phyloP scores from a whole-genome alignment of 2,329 filamentous ascomycete genomes.

The Cadophora malorum region DNA sequence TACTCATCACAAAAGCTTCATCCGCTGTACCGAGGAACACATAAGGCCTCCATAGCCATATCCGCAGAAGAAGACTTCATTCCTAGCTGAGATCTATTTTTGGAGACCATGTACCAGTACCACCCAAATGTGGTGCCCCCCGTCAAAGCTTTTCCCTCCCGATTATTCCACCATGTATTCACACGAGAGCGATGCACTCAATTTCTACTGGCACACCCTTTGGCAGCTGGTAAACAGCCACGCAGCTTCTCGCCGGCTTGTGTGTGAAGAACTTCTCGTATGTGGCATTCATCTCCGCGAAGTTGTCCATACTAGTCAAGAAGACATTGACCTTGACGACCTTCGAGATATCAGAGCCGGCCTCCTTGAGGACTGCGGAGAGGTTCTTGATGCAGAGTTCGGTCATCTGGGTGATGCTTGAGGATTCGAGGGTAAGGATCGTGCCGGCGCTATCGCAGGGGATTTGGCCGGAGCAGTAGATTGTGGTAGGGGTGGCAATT shows the following conservation, averaged over 20 bases:
- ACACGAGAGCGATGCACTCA: conserved; percentile 81
- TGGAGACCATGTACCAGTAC: neutral
- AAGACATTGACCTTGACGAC: conserved; percentile 96
- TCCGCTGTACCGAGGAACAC: no score
- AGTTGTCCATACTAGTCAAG: conserved; percentile 69
- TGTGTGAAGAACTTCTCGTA: conserved; percentile 71
- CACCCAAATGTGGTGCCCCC: neutral
- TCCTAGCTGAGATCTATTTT: conserved; percentile 8
- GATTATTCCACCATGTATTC: conserved; percentile 27
- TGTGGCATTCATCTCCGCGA: conserved; percentile 62
- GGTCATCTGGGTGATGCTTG: conserved; percentile 70
- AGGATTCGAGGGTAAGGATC: conserved; percentile 54
- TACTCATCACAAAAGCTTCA: no score
- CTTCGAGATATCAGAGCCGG: conserved; percentile 77
- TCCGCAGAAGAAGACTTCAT: neutral
- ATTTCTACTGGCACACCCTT: conserved; percentile 91
- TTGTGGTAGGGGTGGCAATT: conserved; percentile 67
- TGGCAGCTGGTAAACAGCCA: conserved; percentile 88
- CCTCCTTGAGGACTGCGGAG: conserved; percentile 81
- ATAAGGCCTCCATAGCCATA: no score
- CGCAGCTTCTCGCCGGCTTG: conserved; percentile 90
- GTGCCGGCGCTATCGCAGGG: conserved; percentile 42
- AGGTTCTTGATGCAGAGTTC: conserved; percentile 78
- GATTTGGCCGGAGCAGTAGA: conserved; percentile 68
- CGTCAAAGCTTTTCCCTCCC: conserved; percentile 10